A percentile compares a stretch with the other conserved stretches of the same genome.
Conservation (phyloP, 441 rosid species). For the Kokia cookei region DNA sequence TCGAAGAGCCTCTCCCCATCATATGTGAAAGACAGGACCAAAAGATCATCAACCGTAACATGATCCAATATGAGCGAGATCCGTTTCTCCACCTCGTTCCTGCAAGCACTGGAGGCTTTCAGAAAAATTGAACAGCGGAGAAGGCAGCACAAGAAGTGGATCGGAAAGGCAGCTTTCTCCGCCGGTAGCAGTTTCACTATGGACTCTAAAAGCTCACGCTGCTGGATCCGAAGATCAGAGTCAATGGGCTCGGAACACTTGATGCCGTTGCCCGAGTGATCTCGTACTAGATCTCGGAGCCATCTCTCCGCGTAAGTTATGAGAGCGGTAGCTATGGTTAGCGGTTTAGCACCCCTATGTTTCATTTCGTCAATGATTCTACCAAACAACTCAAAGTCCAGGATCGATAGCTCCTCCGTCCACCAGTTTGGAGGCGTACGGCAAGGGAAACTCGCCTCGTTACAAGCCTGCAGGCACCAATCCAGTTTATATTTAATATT, state of each 20-base stretch:
- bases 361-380: slow-evolving; percentile 58
- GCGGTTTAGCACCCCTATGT: slow-evolving; percentile 52
- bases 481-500: not conserved
- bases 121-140: slow-evolving; percentile 75
- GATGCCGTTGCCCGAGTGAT: slow-evolving; percentile 60
- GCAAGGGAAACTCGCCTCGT: slow-evolving; percentile 73
- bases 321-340: slow-evolving; percentile 51
- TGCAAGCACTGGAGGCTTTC: slow-evolving; percentile 44
- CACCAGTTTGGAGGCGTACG: slow-evolving; percentile 94
- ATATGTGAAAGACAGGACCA: slow-evolving; percentile 65
- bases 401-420: slow-evolving; percentile 80
- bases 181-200: slow-evolving; percentile 63
- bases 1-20: slow-evolving; percentile 76
- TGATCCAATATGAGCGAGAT: slow-evolving; percentile 65
- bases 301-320: slow-evolving; percentile 67
- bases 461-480: slow-evolving; percentile 39
- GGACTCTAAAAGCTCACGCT: slow-evolving; percentile 59
- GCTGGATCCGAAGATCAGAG: slow-evolving; percentile 30
- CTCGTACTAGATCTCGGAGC: slow-evolving; percentile 76
- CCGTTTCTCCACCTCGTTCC: slow-evolving; percentile 72
- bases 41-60: slow-evolving; percentile 71
- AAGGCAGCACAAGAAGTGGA: slow-evolving; percentile 81
- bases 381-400: slow-evolving; percentile 47
- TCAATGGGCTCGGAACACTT: slow-evolving; percentile 28
- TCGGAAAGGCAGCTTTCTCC: slow-evolving; percentile 59